Conservation (phyloP, 208 protist genomes). For the Acanthamoeba pearcei region DNA sequence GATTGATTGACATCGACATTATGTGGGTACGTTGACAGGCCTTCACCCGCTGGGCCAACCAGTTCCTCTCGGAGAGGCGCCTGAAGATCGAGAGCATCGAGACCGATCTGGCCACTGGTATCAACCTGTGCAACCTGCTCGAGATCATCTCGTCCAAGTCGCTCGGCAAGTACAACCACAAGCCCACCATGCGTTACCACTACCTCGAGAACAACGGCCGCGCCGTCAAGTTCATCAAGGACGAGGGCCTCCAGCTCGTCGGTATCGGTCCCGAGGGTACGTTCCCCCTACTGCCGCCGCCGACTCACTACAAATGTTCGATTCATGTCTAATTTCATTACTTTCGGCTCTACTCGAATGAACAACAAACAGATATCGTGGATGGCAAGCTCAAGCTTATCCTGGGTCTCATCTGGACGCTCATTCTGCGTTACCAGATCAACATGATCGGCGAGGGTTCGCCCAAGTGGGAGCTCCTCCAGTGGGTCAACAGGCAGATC, state of each 20-base stretch:
- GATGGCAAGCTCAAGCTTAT: constrained; percentile 85
- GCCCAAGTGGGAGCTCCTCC: constrained; percentile 77
- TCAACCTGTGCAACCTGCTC: constrained; percentile 70
- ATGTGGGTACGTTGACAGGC: neutral
- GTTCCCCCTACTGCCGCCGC: neutral
- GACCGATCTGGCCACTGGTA: constrained; percentile 56
- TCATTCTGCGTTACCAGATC: constrained; percentile 85
- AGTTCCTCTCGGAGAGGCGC: constrained; percentile 71
- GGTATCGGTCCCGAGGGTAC: constrained; percentile 83
- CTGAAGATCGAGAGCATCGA: constrained; percentile 70
- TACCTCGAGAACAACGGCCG: constrained; percentile 80
- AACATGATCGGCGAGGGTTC: constrained; percentile 77
- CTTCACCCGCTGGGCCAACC: constrained; percentile 77
- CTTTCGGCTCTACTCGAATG: neutral
- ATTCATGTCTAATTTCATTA: neutral
- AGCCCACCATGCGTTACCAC: constrained; percentile 76
- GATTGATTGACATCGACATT: neutral
- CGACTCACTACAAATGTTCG: neutral
- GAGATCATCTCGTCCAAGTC: constrained; percentile 78
- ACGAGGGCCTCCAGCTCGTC: constrained; percentile 85
- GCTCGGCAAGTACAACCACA: constrained; percentile 74
- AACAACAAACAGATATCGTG: constrained; percentile 77
- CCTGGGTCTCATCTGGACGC: constrained; percentile 86
- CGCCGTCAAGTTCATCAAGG: constrained; percentile 82
- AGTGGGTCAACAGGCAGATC: constrained; percentile 76